Base-by-base conservation (phyloP, 345 rosid species). In the Durio zibethinus region DNA sequence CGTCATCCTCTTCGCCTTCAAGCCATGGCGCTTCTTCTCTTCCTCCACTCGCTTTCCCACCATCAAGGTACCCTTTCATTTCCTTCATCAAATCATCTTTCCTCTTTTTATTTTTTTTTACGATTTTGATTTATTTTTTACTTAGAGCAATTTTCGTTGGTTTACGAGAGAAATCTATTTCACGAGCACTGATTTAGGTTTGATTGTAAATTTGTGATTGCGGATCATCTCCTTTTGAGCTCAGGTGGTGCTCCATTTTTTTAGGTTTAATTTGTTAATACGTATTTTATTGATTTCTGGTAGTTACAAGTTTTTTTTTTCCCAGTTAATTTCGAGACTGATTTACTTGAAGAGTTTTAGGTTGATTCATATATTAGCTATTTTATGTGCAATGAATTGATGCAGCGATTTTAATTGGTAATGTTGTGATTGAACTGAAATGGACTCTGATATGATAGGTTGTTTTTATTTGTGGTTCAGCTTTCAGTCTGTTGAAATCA, bases 21-120 rank as follows among this genome's bases (percentile, higher is more conserved):
- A 86, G 76, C 98, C 97, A 81, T 96, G 98, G 97, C 98, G 94
- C 42, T 88, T 78, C 83, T 75, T 90, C 80, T 83, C 82, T 77
- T 75, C 7, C 66, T 73, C 79, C 79, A 83, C 82, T 47, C 83
- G 83, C 72, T 72, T 82, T 76, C 86, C 84, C 81, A n/a, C 82
- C 82, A 45, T 80, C 86, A 85, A 91, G 98, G 98, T 93, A 65
- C 23, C 18, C 57, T 6, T 52, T 36, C 27, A 4, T 72, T 69
- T 18, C 14, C 61, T 18, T 50, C 21, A 3, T 27, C 7, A 15
- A 35, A 63, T 65, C 50, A 7, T 76, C 38, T 47, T 29, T 54
- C 42, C 33, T 29, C 6, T 29, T 20, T 20, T 9, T 56, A 31
- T 2, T 36, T 43, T 43, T 10, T 43, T 43, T n/a, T n/a, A n/a